Evolutionary conservation across 257 asterid genomes (phyloP).

Genomic region (Solanum megistacrolobum): DNA sequence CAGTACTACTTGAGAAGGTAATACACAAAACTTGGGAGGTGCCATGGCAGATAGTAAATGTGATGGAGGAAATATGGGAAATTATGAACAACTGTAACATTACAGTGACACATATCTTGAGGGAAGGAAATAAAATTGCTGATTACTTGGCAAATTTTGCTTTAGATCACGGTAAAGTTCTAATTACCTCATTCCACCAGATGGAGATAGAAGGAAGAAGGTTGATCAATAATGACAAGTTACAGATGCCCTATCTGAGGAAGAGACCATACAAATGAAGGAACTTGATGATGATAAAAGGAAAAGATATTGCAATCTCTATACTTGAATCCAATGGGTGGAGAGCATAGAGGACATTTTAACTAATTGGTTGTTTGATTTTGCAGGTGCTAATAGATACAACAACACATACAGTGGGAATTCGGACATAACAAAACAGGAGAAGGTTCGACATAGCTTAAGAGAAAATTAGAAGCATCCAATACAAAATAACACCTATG

Average conservation of each 20-base stretch:
- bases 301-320: background rate
- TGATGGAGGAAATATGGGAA: background rate
- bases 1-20: background rate
- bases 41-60: background rate
- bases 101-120: background rate
- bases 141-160: background rate
- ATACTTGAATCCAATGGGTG: background rate
- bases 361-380: background rate
- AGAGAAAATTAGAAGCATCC: background rate
- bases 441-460: background rate
- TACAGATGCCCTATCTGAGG: background rate
- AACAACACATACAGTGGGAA: background rate
- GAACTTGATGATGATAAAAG: background rate
- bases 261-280: background rate
- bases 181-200: background rate
- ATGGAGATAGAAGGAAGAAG: background rate
- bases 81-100: background rate
- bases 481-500: background rate
- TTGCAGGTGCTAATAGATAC: background rate
- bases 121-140: background rate
- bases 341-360: background rate
- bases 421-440: background rate
- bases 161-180: background rate
- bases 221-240: background rate
- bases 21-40: background rate